Evolutionary conservation across 345 rosid species (phyloP), one percentile per base, ranked within the genome.

Genomic region (Populus ilicifolia): DNA sequence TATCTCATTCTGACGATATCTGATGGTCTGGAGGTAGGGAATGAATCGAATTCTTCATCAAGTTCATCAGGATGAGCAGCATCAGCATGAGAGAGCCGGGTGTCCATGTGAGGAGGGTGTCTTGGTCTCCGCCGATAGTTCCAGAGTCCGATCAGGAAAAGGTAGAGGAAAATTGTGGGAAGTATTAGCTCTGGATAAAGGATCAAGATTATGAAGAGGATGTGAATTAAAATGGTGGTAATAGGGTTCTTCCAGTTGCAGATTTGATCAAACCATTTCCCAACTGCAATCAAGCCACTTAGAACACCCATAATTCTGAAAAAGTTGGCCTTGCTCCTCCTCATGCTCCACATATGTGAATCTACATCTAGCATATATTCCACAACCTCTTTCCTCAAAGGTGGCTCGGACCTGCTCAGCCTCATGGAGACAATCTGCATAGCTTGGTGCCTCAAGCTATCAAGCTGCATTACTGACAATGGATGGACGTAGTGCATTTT

Each of bases 401-500:
- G 81, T 39, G 84, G 84, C 46, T 81, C 84, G 13, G 84, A 78
- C 38, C 84, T 73, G 72, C 71, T 72, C 48, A 81, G 54, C 78
- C 84, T 73, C 75, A 70, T 74, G 21, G 78, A 74, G 44, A 81
- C 84, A 14, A 81, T 81, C 62, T 77, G 84, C 75, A 74, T 77
- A 14, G 84, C 84, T 23, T 81, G 81, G 75, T 73, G 75, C 80
- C 84, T 81, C 70, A 81, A 69, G 75, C 80, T 81, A 69, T 77
- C 84, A 4, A 81, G 84, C 70, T 81, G 84, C 23, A 77, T 62
- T 8, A 77, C 84, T 11, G 84, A 77, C 63, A 81, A 63, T 18
- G 84, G 84, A 41, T 81, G 84, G 16, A 81, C 74, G 81, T 81
- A 81, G 39, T 81, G 84, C 84, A 81, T 81, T 74, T 81, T 81